These are phyloP conservation scores for Stemphylium vesicarium DNA, from an alignment of 2,329 filamentous ascomycete genomes.

Conservation along the genomic window DNA sequence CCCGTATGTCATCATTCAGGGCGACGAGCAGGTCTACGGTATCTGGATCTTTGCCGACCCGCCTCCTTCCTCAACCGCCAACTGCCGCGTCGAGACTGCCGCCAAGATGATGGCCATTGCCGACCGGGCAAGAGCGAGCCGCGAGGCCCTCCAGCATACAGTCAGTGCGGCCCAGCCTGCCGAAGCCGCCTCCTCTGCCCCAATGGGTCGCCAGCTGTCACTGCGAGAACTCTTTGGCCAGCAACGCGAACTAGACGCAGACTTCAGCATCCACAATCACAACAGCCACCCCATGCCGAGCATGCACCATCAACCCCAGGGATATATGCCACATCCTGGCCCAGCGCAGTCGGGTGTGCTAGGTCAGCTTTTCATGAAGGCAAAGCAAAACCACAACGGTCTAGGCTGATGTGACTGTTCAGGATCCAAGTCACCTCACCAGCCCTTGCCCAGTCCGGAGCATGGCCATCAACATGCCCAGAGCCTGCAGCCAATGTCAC, in stretches of 20 bases:
- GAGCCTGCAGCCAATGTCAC: neutral
- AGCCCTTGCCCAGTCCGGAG: no score
- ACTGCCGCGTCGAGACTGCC: conserved; percentile 59
- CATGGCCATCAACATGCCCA: neutral
- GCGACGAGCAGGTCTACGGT: conserved; percentile 59
- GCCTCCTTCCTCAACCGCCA: conserved; percentile 60
- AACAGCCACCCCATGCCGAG: conserved; percentile 25
- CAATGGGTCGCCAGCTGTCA: conserved; percentile 61
- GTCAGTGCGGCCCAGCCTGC: conserved; percentile 39
- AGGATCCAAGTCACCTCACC: neutral
- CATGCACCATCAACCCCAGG: conserved; percentile 48
- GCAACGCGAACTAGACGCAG: conserved; percentile 59
- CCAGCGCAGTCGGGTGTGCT: conserved; percentile 37
- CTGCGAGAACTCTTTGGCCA: conserved; percentile 63
- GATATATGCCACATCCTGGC: conserved; percentile 22
- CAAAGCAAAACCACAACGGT: conserved; percentile 45
- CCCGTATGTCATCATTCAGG: conserved; percentile 65
- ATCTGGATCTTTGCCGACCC: conserved; percentile 70
- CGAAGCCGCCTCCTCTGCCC: conserved; percentile 44
- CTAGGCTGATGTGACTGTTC: conserved; percentile 27
- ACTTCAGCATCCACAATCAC: conserved; percentile 55
- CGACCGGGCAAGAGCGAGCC: conserved; percentile 57
- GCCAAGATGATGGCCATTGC: conserved; percentile 63
- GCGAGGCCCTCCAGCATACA: conserved; percentile 47
- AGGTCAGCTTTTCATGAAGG: conserved; percentile 45